Percentiles rank a stretch among this genome's conserved stretches.
Evolutionary conservation across 495 filamentous ascomycete species (phyloP).

Genomic region (Alectoria sarmentosa): DNA sequence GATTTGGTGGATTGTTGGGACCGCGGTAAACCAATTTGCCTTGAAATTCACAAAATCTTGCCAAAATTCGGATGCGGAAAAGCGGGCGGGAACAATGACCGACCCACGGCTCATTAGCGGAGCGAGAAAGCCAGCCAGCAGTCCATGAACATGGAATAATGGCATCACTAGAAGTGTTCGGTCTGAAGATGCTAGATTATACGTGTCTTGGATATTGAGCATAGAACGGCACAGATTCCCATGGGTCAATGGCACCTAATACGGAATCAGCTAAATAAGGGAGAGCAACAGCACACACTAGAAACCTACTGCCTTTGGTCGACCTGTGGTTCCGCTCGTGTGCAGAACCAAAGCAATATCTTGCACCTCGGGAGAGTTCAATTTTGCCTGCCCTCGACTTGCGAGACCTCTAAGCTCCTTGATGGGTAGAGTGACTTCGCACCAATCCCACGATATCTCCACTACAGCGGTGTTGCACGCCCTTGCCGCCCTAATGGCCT

Average conservation of each 20-base stretch:
- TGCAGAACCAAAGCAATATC: constrained; percentile 64
- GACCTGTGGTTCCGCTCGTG: constrained; percentile 74
- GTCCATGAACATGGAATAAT: constrained; percentile 80
- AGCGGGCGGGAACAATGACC: constrained; percentile 65
- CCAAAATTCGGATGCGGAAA: constrained; percentile 81
- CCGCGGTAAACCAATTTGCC: constrained; percentile 83
- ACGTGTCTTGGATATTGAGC: constrained; percentile 73
- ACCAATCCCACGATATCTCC: constrained; percentile 67
- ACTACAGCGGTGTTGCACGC: constrained; percentile 71
- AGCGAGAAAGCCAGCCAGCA: constrained; percentile 70
- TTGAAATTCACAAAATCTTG: constrained; percentile 55
- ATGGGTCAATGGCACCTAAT: constrained; percentile 65
- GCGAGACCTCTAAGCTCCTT: constrained; percentile 59
- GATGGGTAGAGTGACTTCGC: constrained; percentile 61
- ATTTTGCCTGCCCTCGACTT: constrained; percentile 39
- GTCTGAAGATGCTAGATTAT: constrained; percentile 57
- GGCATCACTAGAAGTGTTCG: constrained; percentile 83
- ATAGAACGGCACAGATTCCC: constrained; percentile 67
- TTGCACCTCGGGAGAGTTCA: constrained; percentile 49
- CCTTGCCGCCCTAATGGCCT: constrained; percentile 63
- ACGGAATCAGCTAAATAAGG: no score
- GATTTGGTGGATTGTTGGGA: constrained; percentile 85
- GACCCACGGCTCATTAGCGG: constrained; percentile 64
- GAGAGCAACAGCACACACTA: no score
- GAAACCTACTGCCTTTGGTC: constrained; percentile 77